Base-by-base conservation (phyloP, 495 filamentous ascomycete species). In the Lasiosphaeria miniovina region DNA sequence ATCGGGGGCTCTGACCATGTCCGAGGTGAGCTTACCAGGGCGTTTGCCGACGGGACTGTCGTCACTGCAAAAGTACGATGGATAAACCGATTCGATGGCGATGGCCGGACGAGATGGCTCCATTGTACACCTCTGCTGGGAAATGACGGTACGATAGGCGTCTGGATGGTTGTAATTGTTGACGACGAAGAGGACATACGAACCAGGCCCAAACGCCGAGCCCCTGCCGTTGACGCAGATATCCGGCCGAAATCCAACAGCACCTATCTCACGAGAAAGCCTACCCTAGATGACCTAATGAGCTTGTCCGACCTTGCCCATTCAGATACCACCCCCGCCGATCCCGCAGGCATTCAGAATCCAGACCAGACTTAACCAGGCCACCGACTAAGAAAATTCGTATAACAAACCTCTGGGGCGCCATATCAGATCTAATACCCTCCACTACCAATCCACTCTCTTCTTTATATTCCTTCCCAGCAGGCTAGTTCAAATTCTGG, bases 151-250 rank as follows among this genome's bases (percentile, higher is more conserved):
- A 72, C 77, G 9, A 76, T 86, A 8, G 86, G 85, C 52, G 84
- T 86, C 0, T 87, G 83, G 84, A 85, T 88, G 82, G 75, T 88
- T 15, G 79, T 87, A 0, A 76, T 88, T 64, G 79, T 87, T 0
- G 84, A 86, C 49, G 77, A 75, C 56, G 75, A 80, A 9, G 65
- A 60, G 15, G 65, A 64, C 11, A 43, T 6, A 10, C 14, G 11
- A 3, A 17, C n/a, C 64, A 66, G 4, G 65, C 69, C 17, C 61
- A 69, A 51, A 7, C 50, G 50, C 8, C 11, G n/a, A 0, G 50
- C 50, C 14, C 50, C 50, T 5, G 33, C 50, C 12, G 33, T 52
- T 36, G 31, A 52, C 12, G 8, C 50, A 4, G 33, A 52, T 36
- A 11, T 35, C 33, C 50, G 12, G 34, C 11, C 31, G 12, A 46